Evolutionary conservation across 2,329 filamentous ascomycete genomes (phyloP).

Genomic region (Aureobasidium melanogenum): DNA sequence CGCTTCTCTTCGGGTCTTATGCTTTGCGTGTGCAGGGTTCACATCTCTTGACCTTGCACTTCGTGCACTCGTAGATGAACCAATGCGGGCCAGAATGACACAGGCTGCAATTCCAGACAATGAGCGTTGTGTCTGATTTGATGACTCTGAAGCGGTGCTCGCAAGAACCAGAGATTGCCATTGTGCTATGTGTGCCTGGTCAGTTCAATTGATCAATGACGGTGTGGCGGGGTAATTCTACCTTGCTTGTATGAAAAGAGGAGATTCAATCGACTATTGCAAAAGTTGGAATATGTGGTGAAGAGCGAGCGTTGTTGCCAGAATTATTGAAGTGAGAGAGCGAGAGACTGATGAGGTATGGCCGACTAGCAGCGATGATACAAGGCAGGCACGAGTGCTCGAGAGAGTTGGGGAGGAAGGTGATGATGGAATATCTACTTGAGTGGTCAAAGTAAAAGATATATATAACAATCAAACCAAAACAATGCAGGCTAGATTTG

Average conservation of each 20-base stretch:
- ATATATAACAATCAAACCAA: constrained; percentile 10
- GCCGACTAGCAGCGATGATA: not conserved
- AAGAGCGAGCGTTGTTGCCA: not conserved
- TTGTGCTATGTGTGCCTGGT: constrained; percentile 19
- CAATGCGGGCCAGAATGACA: constrained; percentile 43
- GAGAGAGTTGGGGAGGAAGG: not conserved
- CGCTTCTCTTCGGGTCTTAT: constrained; percentile 17
- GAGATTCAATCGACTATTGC: not conserved
- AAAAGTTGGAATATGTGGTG: not conserved
- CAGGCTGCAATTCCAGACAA: constrained; percentile 44
- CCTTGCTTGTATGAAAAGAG: not conserved
- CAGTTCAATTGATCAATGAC: not conserved
- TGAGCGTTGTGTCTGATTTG: constrained; percentile 43
- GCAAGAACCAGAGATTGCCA: constrained; percentile 41
- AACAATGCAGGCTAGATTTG: constrained; percentile 9
- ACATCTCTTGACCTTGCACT: constrained; percentile 44
- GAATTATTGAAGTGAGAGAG: not conserved
- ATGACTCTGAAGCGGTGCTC: constrained; percentile 41
- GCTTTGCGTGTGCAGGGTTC: constrained; percentile 37
- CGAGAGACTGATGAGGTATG: not conserved
- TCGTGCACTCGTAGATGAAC: constrained; percentile 42
- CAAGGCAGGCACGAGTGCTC: not conserved
- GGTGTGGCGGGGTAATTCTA: not conserved
- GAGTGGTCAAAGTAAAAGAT: constrained; percentile 6
- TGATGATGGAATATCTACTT: not conserved